Evolutionary conservation across 2,329 filamentous ascomycete genomes (phyloP).

Genomic region (Paraphaeosphaeria minitans): DNA sequence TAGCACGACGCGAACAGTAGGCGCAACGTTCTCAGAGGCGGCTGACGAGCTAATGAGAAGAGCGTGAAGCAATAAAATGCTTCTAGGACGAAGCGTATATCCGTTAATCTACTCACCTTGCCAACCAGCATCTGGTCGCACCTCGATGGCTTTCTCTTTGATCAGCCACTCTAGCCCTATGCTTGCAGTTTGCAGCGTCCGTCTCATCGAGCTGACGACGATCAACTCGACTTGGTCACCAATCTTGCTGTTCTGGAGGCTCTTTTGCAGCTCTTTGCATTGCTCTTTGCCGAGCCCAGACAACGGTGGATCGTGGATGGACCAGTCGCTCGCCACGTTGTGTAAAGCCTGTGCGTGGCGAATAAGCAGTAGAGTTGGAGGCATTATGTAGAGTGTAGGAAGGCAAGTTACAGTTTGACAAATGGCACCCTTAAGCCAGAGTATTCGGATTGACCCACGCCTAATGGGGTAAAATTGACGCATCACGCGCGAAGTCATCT

Average conservation of each 20-base stretch:
- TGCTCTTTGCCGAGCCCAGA: conserved; percentile 50
- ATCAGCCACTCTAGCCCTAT: conserved; percentile 64
- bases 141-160: conserved; percentile 51
- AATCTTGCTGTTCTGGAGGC: conserved; percentile 44
- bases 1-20: neutral
- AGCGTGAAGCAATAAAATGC: neutral
- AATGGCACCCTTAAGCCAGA: neutral
- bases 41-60: neutral
- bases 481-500: conserved; percentile 5
- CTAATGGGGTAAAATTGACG: neutral
- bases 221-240: conserved; percentile 58
- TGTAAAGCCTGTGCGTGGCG: conserved; percentile 54
- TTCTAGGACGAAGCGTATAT: conserved; percentile 4
- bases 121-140: conserved; percentile 66
- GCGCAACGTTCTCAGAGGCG: neutral
- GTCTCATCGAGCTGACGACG: conserved; percentile 67
- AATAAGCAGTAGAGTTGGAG: conserved; percentile 54
- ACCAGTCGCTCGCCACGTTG: conserved; percentile 50
- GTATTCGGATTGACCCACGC: neutral
- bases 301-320: conserved; percentile 50
- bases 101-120: conserved; percentile 59
- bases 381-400: conserved; percentile 33
- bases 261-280: conserved; percentile 47
- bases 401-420: neutral
- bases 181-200: conserved; percentile 68